Conservation (phyloP, 2,329 filamentous ascomycete genomes). For the Chrysoporthe puriensis region DNA sequence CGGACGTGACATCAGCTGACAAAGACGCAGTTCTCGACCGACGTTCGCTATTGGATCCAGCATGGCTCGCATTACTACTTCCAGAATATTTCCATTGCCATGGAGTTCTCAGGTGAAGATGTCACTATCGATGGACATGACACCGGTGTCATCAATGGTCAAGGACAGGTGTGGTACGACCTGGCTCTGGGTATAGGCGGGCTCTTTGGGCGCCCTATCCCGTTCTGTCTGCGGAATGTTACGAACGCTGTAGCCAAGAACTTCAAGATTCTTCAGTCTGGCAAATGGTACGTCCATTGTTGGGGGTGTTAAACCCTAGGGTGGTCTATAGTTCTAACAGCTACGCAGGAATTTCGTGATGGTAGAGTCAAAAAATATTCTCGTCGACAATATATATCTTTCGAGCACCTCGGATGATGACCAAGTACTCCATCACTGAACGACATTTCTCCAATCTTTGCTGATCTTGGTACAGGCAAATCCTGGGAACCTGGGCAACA, state of each 20-base stretch:
- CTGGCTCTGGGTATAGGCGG: slow-evolving; percentile 19
- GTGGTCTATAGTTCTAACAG: neutral
- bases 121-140: slow-evolving; percentile 19
- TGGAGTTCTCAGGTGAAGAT: slow-evolving; percentile 17
- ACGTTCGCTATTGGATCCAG: slow-evolving; percentile 21
- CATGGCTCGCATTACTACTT: slow-evolving; percentile 21
- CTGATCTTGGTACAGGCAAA: slow-evolving; percentile 14
- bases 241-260: slow-evolving; percentile 17
- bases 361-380: slow-evolving; percentile 16
- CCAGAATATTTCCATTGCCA: slow-evolving; percentile 22
- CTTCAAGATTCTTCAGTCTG: slow-evolving; percentile 20
- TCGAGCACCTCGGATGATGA: slow-evolving; percentile 18
- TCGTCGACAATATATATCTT: slow-evolving; percentile 14
- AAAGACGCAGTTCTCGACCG: slow-evolving; percentile 10
- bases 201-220: slow-evolving; percentile 19
- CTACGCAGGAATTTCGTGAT: slow-evolving; percentile 17
- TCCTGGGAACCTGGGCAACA: slow-evolving; percentile 19
- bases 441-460: neutral
- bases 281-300: slow-evolving; percentile 14
- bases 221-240: slow-evolving; percentile 18
- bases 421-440: neutral
- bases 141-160: slow-evolving; percentile 16
- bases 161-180: slow-evolving; percentile 20
- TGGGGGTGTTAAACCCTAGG: too few species aligned
- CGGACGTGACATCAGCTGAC: neutral